Base-by-base conservation (phyloP, 345 rosid species). In the Lumnitzera littorea region DNA sequence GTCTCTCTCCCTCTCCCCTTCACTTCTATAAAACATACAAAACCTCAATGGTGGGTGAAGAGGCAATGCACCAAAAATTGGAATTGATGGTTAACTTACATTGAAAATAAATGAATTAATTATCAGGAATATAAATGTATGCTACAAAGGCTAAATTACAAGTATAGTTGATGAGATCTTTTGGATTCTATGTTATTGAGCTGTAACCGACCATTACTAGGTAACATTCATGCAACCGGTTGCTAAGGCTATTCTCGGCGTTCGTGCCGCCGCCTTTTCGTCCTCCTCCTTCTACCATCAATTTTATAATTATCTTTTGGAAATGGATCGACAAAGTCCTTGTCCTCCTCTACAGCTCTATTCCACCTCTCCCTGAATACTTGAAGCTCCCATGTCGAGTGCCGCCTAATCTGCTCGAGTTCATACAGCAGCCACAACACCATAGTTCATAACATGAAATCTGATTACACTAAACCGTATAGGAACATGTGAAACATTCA, bases 341-440 rank as follows among this genome's bases (percentile, higher is more conserved):
- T 76, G 76, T 91, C 99, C 51, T 76, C 78, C 54, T 78, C 77
- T 0, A 88, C 78, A 1, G 98, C 92, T 66, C 17, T 53, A 53
- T 84, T 82, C 99, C 99, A 91, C 9, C 98, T 73, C 50, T 86
- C 69, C 81, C 82, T 82, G 24, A 91, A 88, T 2, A 67, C 74
- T 61, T 80, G 67, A 61, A 84, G 91, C 67, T 95, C 99, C 96
- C 84, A 76, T 3, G 91, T 86, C 4, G 97, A 95, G 50, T 95
- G 98, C 67, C 99, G 79, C 73, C 99, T 68, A 56, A 95, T 88
- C 99, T 88, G 86, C 67, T 15, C 24, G 25, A 31, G 23, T 17
- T 46, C 51, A 17, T 49, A 51, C 63, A 9, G 49, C 43, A 20
- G 20, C 20, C 20, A 20, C 0, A 20, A 20, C 20, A 20, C 43